Evolutionary conservation across 2,329 filamentous ascomycete species (phyloP).

Genomic region (Chaetomium strumarium): DNA sequence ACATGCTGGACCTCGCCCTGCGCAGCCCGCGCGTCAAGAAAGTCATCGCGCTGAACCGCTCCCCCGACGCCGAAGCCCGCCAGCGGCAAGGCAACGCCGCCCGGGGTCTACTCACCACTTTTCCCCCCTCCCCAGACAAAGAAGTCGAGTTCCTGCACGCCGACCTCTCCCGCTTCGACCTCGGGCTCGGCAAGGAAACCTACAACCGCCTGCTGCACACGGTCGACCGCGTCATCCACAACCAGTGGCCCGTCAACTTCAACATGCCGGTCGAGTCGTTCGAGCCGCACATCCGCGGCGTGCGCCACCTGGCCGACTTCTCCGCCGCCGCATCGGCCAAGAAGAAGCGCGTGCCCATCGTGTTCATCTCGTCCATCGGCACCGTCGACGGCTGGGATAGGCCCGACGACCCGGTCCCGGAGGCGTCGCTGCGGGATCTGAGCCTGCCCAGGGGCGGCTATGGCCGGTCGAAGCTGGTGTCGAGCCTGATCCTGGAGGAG

Average conservation of each 20-base stretch:
- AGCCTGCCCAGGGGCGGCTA: slow-evolving; percentile 34
- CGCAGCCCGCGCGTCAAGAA: slow-evolving; percentile 32
- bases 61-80: slow-evolving; percentile 35
- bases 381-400: slow-evolving; percentile 33
- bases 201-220: slow-evolving; percentile 34
- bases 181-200: slow-evolving; percentile 40
- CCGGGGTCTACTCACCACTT: slow-evolving; percentile 35
- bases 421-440: slow-evolving; percentile 33
- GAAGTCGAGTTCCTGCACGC: slow-evolving; percentile 44
- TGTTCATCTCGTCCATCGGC: slow-evolving; percentile 41
- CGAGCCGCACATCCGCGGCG: slow-evolving; percentile 43
- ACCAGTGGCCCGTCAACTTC: slow-evolving; percentile 51
- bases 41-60: slow-evolving; percentile 45
- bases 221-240: slow-evolving; percentile 46
- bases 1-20: slow-evolving; percentile 38
- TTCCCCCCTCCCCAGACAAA: slow-evolving; percentile 13
- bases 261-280: slow-evolving; percentile 45
- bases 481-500: slow-evolving; percentile 38
- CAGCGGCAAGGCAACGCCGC: slow-evolving; percentile 34
- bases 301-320: slow-evolving; percentile 44
- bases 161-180: slow-evolving; percentile 40
- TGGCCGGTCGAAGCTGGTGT: slow-evolving; percentile 39
- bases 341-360: slow-evolving; percentile 34
- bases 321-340: slow-evolving; percentile 28
- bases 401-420: slow-evolving; percentile 30